Percentiles rank a stretch among this genome's conserved stretches.
These are phyloP conservation scores for Nannochloropsis salina DNA, from an alignment of 108 stramenopile species.

Conservation along the genomic window DNA sequence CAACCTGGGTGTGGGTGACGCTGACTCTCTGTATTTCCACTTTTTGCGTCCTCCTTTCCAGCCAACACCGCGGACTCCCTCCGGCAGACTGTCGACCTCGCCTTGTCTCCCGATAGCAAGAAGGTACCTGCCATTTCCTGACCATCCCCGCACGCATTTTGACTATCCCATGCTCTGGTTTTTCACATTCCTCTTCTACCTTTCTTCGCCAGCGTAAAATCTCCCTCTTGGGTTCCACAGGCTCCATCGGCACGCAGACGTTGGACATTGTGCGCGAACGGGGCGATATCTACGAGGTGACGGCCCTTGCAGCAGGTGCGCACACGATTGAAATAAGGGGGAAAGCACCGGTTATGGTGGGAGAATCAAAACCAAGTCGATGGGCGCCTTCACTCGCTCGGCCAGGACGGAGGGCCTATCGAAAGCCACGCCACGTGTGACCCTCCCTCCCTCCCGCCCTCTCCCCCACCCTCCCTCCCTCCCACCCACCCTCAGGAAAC, in stretches of 20 bases:
- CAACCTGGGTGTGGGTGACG: no score
- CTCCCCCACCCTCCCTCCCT: constrained; percentile 24
- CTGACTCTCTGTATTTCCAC: background rate
- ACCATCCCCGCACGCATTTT: constrained; percentile 1
- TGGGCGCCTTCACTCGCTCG: background rate
- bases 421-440: background rate
- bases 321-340: background rate
- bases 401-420: background rate
- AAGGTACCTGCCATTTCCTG: constrained; percentile 30
- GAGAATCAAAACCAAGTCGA: background rate
- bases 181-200: background rate
- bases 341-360: background rate
- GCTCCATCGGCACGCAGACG: constrained; percentile 92
- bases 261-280: constrained; percentile 86
- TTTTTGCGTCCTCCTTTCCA: constrained; percentile 12
- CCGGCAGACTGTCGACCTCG: constrained; percentile 27
- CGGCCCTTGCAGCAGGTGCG: constrained; percentile 60
- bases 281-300: constrained; percentile 78
- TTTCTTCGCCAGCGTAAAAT: background rate
- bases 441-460: constrained; percentile 5
- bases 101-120: constrained; percentile 18
- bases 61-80: constrained; percentile 39
- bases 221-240: constrained; percentile 70
- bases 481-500: constrained; percentile 51
- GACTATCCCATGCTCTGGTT: background rate